Conservation (phyloP, 352 stramenopile species). For the Globisporangium acanthophoron region DNA sequence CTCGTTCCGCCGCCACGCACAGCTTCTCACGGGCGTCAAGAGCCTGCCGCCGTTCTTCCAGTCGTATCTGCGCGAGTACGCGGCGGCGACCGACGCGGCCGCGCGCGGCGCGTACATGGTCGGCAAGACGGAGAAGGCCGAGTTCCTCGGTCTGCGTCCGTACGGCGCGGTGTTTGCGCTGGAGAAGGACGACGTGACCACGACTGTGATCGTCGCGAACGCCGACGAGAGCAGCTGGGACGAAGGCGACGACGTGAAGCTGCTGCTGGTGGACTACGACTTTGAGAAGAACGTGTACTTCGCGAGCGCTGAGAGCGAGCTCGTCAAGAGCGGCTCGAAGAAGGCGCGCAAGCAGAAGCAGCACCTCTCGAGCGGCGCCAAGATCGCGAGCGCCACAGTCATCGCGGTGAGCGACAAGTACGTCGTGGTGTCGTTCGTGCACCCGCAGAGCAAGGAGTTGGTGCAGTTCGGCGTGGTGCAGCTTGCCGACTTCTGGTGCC, state of each 20-base stretch:
- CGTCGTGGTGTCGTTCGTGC: slow-evolving; percentile 55
- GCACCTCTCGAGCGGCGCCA: slow-evolving; percentile 34
- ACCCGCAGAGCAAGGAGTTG: slow-evolving; percentile 22
- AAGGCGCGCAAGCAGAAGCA: slow-evolving; percentile 63
- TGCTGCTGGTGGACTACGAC: slow-evolving; percentile 82
- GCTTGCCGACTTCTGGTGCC: slow-evolving; percentile 73
- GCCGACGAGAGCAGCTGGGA: slow-evolving; percentile 33
- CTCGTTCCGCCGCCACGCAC: slow-evolving; percentile 46
- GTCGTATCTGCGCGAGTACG: slow-evolving; percentile 44
- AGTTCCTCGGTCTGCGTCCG: slow-evolving; percentile 79
- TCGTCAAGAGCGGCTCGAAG: slow-evolving; percentile 60
- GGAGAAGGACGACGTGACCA: slow-evolving; percentile 49
- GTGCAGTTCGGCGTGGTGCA: slow-evolving; percentile 59
- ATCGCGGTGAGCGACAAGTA: slow-evolving; percentile 62
- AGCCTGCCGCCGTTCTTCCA: slow-evolving; percentile 42
- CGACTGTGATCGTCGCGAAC: slow-evolving; percentile 65
- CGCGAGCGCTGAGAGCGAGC: slow-evolving; percentile 29
- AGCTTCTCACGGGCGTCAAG: slow-evolving; percentile 31
- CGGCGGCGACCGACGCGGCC: slow-evolving; percentile 1
- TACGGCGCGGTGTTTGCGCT: slow-evolving; percentile 85
- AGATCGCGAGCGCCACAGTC: slow-evolving; percentile 39
- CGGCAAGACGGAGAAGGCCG: slow-evolving; percentile 72
- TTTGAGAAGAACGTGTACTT: slow-evolving; percentile 84
- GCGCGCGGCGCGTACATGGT: slow-evolving; percentile 28
- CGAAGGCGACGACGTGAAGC: slow-evolving; percentile 63